Evolutionary conservation across 1,284 basidiomycete species (phyloP), one percentile per base, ranked within the genome.

Genomic region (Sphagnurus paluster): DNA sequence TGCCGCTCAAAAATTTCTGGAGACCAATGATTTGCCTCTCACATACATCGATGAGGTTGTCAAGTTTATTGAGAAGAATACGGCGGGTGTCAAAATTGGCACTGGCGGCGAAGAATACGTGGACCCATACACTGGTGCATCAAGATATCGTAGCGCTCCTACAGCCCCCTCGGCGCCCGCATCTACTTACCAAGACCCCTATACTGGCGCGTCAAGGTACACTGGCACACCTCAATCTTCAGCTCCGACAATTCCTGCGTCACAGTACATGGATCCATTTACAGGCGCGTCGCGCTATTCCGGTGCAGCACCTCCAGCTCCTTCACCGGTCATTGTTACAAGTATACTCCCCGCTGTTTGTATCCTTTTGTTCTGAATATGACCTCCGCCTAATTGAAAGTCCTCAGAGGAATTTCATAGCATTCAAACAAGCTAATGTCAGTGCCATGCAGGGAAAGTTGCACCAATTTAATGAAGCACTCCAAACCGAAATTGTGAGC

Each of bases 11-110:
- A 80, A 81, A 23, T 99, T 99, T 75, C 70, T 99, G 39, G 76
- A 87, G 50, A 73, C 72, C 48, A 88, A 99, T 63, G 87, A 98
- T 29, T 75, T 99, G 11, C 89, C 96, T 0, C 61, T 82, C 50
- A 76, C 74, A 5, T 96, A 98, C 62, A 69, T 92, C 16, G 96
- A 99, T 56, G 82, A 99, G 66, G 89, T 99, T 14, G 95, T 93
- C 21, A 75, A 78, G 38, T 99, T 98, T 66, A 98, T 99, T 49
- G 89, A 98, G 65, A 90, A 90, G 68, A 98, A 96, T 57, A 89
- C 94, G 0, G 68, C 77, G 10, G 90, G 90, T 2, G 82, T 90
- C 7, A 84, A 75, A 45, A 69, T 96, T 2, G 87, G 84, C 30
- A 60, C 65, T 5, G 69, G 74, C 11, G 66, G 65, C 37, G 75